Base-by-base conservation (phyloP, 257 asterid species). In the Craterostigma plantagineum region DNA sequence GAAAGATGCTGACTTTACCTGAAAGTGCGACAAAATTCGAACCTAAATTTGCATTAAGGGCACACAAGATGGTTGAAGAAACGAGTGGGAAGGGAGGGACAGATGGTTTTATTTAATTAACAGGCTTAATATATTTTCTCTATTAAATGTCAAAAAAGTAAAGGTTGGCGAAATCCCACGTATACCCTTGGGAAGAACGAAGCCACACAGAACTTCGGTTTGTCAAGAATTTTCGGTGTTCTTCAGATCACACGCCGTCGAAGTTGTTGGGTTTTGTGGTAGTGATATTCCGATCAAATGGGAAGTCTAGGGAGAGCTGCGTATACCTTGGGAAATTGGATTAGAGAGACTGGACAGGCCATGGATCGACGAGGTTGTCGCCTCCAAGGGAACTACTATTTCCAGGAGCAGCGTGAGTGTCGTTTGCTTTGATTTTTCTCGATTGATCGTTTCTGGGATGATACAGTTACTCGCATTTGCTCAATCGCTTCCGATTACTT, bases 331-430 rank as follows among this genome's bases (percentile, higher is more conserved):
- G 96, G 93, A 8, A 46, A 46, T 33, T 71, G 65, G 78, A 75
- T 84, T 66, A 78, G 93, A 10, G 68, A 38, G 18, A 67, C 82
- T 18, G 96, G 96, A 43, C 81, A 77, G 62, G 75, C 92, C 55
- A 52, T 84, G 51, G 92, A 80, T 79, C 90, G 90, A 18, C 58
- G 76, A 13, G 96, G 96, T 34, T 69, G 61, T 56, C 67, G 53
- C 40, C 65, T 74, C 14, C 96, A 84, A 59, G 92, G 90, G 16
- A 58, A 65, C 48, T 66, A 64, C 53, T 75, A 59, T 45, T 33
- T 74, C 52, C 72, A 69, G 48, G 96, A 80, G 60, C 79, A 68
- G 4, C 11, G 93, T 84, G 57, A 45, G 56, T 38, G 33, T 9
- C 9, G 6, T 8, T 16, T 43, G 9, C n/a, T 33, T 8, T 16